These are phyloP conservation scores for Daedaleopsis sinensis DNA, from an alignment of 768 basidiomycete species.

Conservation along the genomic window DNA sequence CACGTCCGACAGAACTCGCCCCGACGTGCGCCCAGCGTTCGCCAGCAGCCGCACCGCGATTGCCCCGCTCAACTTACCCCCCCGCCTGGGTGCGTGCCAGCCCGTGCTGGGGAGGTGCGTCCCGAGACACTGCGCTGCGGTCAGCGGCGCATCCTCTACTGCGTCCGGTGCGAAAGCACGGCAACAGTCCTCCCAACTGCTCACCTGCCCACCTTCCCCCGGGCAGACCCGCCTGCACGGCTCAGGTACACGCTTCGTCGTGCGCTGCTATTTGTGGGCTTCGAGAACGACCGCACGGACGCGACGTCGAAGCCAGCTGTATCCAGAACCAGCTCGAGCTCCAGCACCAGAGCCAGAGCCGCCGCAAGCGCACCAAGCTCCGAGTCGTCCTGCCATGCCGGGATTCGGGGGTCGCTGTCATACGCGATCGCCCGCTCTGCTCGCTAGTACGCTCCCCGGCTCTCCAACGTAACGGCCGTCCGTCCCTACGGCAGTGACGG, in stretches of 20 bases:
- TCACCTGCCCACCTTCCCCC: conserved; percentile 1
- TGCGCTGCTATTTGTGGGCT: conserved; percentile 17
- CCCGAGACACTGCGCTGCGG: conserved; percentile 8
- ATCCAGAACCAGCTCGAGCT: too few species aligned
- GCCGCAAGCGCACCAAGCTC: too few species aligned
- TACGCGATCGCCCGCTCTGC: conserved; percentile 6
- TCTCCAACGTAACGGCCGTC: background rate
- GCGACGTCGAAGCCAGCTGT: background rate
- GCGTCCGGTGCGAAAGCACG: conserved; percentile 18
- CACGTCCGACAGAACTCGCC: background rate
- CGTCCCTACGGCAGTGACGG: too few species aligned
- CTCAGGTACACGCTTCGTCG: conserved; percentile 6
- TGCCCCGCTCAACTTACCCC: conserved; percentile 10
- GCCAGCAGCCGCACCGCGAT: background rate
- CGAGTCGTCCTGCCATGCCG: background rate
- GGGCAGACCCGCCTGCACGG: background rate
- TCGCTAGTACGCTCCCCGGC: conserved; percentile 8
- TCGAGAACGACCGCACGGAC: conserved; percentile 9
- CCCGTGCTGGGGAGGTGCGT: background rate
- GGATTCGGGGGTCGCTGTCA: conserved; percentile 2
- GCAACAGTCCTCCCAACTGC: conserved; percentile 7
- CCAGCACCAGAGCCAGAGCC: too few species aligned
- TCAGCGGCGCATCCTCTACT: background rate
- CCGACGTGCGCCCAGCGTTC: background rate
- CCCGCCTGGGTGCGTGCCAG: background rate